These are phyloP conservation scores for Talaromyces rugulosus DNA, from an alignment of 2,329 filamentous ascomycete genomes.

Conservation along the genomic window DNA sequence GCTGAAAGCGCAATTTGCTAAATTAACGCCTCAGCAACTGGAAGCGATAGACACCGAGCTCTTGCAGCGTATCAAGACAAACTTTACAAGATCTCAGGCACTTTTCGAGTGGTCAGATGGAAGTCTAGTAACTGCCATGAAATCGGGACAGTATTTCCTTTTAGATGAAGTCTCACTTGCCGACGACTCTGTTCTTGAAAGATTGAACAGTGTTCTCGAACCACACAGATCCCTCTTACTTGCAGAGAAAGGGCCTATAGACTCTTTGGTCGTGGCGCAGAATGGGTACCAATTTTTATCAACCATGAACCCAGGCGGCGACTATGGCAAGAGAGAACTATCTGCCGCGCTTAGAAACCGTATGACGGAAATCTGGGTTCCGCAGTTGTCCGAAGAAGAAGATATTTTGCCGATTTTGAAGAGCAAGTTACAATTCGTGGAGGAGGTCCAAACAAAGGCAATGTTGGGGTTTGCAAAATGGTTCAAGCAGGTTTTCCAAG, in stretches of 20 bases:
- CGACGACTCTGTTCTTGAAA: conserved; percentile 93
- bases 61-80: conserved; percentile 39
- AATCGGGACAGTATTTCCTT: conserved; percentile 80
- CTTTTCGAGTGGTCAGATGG: conserved; percentile 97
- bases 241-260: conserved; percentile 85
- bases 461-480: conserved; percentile 88
- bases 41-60: conserved; percentile 48
- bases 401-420: conserved; percentile 85
- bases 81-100: conserved; percentile 66
- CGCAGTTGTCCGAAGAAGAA: conserved; percentile 74
- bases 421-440: conserved; percentile 59
- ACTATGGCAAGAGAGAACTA: conserved; percentile 96
- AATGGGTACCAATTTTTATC: conserved; percentile 92
- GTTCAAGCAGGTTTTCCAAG: conserved; percentile 79
- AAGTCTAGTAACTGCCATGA: conserved; percentile 91
- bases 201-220: conserved; percentile 94
- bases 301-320: conserved; percentile 98
- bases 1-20: conserved; percentile 58
- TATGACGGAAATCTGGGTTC: conserved; percentile 99
- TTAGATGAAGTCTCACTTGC: conserved; percentile 97
- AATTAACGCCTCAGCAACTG: conserved; percentile 43
- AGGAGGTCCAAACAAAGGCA: conserved; percentile 54
- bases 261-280: conserved; percentile 71
- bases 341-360: conserved; percentile 92
- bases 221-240: conserved; percentile 79